Conservation (phyloP, 345 rosid species). For the Euphorbia lathyris region DNA sequence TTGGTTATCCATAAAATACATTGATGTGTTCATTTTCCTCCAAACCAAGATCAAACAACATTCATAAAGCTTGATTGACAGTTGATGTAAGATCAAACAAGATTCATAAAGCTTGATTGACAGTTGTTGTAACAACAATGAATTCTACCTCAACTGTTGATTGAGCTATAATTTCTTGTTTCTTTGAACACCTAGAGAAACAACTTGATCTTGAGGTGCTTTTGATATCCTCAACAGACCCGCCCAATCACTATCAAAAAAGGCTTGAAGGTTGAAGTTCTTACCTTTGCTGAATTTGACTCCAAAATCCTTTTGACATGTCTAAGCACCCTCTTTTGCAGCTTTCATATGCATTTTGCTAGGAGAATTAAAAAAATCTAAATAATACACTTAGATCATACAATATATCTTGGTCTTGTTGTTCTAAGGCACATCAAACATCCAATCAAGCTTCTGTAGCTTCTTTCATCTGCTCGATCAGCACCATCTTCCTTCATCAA, state of each 20-base stretch:
- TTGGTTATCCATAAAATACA: background rate
- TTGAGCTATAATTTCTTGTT: background rate
- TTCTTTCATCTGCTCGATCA: background rate
- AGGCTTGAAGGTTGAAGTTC: background rate
- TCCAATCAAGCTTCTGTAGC: background rate
- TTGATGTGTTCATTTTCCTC: too few relatives aligned
- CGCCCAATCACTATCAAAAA: too few relatives aligned
- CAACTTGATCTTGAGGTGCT: background rate
- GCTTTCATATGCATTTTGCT: background rate
- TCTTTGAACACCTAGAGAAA: background rate
- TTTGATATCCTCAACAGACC: too few relatives aligned
- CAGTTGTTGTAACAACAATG: background rate
- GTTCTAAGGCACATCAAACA: background rate
- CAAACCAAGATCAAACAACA: background rate
- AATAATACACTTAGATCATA: background rate
- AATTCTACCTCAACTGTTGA: background rate
- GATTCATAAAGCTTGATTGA: too few relatives aligned
- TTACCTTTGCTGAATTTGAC: background rate
- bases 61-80: too few relatives aligned
- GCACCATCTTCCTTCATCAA: too few relatives aligned
- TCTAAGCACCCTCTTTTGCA: background rate
- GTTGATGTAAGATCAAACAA: too few relatives aligned
- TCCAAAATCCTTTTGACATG: background rate
- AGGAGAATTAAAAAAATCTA: slow-evolving; percentile 4
- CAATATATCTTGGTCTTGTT: background rate